Evolutionary conservation across 768 basidiomycete species (phyloP).

Genomic region (Leccinum aurantiacum): DNA sequence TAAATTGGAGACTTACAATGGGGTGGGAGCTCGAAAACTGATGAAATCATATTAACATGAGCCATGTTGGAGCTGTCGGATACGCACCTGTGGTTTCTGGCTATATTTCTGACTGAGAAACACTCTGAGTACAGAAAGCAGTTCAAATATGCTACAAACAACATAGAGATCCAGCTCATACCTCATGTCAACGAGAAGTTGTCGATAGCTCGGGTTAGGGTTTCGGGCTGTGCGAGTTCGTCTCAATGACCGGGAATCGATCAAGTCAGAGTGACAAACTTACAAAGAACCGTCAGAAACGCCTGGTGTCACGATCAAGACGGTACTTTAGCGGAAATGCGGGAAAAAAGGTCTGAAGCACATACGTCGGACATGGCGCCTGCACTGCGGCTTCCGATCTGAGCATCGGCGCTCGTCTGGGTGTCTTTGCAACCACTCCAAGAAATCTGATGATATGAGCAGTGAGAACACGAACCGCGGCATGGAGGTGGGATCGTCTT

Average conservation of each 20-base stretch:
- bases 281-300: constrained; percentile 58
- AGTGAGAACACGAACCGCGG: background rate
- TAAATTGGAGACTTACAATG: constrained; percentile 35
- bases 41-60: constrained; percentile 8
- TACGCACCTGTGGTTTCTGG: constrained; percentile 54
- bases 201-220: constrained; percentile 51
- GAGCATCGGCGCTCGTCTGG: constrained; percentile 79
- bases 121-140: constrained; percentile 23
- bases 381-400: constrained; percentile 62
- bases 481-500: constrained; percentile 29
- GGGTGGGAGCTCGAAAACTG: constrained; percentile 44
- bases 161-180: constrained; percentile 18
- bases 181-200: constrained; percentile 48
- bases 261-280: constrained; percentile 10
- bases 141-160: background rate
- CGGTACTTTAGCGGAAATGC: background rate
- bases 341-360: constrained; percentile 7
- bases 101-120: constrained; percentile 48
- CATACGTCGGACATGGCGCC: constrained; percentile 81
- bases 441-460: constrained; percentile 53
- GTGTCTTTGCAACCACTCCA: constrained; percentile 82
- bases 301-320: constrained; percentile 36
- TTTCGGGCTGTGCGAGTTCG: constrained; percentile 37
- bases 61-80: background rate
- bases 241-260: background rate